These are phyloP conservation scores for Gautieria morchelliformis DNA, from an alignment of 768 basidiomycete genomes.

Conservation along the genomic window DNA sequence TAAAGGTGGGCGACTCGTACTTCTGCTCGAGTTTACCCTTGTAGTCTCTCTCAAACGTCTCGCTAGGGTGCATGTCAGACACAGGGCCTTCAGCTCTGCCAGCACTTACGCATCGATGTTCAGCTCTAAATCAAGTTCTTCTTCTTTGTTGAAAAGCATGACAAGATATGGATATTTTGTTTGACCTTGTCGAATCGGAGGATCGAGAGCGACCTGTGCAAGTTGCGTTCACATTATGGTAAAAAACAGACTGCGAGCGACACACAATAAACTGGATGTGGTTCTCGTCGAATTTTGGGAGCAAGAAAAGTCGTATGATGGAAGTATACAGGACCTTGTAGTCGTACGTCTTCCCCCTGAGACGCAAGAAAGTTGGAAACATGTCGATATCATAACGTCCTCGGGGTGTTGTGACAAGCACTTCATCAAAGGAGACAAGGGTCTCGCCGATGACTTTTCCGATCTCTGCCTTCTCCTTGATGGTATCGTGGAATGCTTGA, in stretches of 20 bases:
- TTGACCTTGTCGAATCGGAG: slow-evolving; percentile 95
- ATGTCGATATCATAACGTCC: slow-evolving; percentile 98
- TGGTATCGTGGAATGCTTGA: slow-evolving; percentile 90
- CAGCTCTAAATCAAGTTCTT: slow-evolving; percentile 91
- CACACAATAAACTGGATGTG: slow-evolving; percentile 92
- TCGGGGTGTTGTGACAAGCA: slow-evolving; percentile 89
- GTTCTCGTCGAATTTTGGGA: slow-evolving; percentile 88
- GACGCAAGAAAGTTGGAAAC: slow-evolving; percentile 87
- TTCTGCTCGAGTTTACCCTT: slow-evolving; percentile 77
- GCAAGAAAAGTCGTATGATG: slow-evolving; percentile 80
- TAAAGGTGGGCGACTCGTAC: slow-evolving; percentile 92
- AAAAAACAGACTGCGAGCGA: slow-evolving; percentile 8
- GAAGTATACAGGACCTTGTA: slow-evolving; percentile 92
- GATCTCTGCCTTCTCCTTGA: slow-evolving; percentile 95
- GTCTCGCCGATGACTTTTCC: slow-evolving; percentile 86
- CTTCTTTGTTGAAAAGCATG: slow-evolving; percentile 96
- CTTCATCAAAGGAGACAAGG: slow-evolving; percentile 91
- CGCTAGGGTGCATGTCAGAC: slow-evolving; percentile 31
- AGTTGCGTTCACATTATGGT: neutral
- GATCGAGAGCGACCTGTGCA: slow-evolving; percentile 73
- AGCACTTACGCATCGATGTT: slow-evolving; percentile 79
- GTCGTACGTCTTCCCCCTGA: slow-evolving; percentile 98
- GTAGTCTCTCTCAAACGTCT: slow-evolving; percentile 59
- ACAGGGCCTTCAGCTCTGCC: neutral
- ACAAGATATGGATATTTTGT: slow-evolving; percentile 97